Percentiles rank a stretch among this genome's conserved stretches.
Evolutionary conservation across 2,329 filamentous ascomycete species (phyloP).

Genomic region (Alternaria longipes): DNA sequence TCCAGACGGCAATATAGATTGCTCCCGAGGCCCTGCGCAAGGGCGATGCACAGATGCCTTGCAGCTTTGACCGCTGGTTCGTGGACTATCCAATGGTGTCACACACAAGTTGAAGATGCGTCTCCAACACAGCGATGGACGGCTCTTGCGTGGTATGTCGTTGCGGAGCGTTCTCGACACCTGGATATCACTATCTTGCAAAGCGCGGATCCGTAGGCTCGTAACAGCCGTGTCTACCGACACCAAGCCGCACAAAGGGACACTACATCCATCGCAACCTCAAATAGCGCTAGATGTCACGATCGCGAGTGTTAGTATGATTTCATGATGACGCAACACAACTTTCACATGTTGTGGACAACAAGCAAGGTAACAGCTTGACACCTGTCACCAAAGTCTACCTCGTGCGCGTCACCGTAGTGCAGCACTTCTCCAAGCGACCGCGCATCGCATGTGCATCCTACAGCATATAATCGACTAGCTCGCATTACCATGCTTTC

Average conservation of each 20-base stretch:
- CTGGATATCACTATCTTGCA: background rate
- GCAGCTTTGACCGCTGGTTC: conserved; percentile 25
- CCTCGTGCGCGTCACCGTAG: conserved; percentile 7
- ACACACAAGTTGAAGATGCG: conserved; percentile 5
- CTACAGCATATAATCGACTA: background rate
- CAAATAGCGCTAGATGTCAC: background rate
- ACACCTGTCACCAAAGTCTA: conserved; percentile 4
- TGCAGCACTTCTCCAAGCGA: conserved; percentile 14
- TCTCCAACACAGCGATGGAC: background rate
- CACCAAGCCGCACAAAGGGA: conserved; percentile 3
- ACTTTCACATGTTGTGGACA: conserved; percentile 8
- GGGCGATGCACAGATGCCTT: conserved; percentile 22
- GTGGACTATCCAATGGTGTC: conserved; percentile 10
- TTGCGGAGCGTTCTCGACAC: background rate
- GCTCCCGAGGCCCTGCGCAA: conserved; percentile 18
- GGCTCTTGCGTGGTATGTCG: background rate
- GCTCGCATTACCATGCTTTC: conserved; percentile 4
- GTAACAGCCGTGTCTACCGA: conserved; percentile 8
- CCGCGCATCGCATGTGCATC: conserved; percentile 18
- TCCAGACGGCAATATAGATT: conserved; percentile 19
- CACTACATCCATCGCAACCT: background rate
- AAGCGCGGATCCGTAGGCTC: background rate
- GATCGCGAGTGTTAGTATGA: conserved; percentile 2
- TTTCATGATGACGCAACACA: conserved; percentile 11
- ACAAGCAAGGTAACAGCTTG: conserved; percentile 1